Percentiles rank a stretch among this genome's conserved stretches.
Evolutionary conservation across 441 rosid species (phyloP).

Genomic region (Populus hybrid): DNA sequence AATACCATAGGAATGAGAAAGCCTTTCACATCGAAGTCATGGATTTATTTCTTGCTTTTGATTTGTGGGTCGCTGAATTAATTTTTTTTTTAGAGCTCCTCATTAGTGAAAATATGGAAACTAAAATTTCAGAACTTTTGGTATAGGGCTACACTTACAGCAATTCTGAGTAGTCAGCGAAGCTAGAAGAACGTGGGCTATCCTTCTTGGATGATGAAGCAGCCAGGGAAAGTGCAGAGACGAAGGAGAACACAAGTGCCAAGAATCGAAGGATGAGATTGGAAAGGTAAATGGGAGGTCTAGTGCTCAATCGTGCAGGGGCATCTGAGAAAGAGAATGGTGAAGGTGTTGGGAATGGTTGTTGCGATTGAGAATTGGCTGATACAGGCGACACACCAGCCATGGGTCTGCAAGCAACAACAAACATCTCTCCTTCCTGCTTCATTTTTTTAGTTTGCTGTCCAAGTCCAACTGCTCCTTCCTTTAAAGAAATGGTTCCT

Average conservation of each 20-base stretch:
- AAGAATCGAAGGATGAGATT: constrained; percentile 49
- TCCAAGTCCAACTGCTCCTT: constrained; percentile 21
- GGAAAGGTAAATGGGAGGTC: constrained; percentile 32
- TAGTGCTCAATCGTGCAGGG: constrained; percentile 29
- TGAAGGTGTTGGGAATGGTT: constrained; percentile 52
- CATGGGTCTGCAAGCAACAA: constrained; percentile 29
- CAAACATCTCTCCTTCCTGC: constrained; percentile 23
- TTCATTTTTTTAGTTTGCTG: constrained; percentile 22
- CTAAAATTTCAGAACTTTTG: background rate
- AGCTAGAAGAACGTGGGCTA: constrained; percentile 33
- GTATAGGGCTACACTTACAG: constrained; percentile 35
- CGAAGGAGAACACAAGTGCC: constrained; percentile 49
- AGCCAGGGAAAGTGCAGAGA: constrained; percentile 59
- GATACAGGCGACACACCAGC: constrained; percentile 31
- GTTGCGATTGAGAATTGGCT: constrained; percentile 24
- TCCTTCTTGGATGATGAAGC: constrained; percentile 28
- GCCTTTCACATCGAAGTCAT: too few species aligned
- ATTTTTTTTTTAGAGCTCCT: background rate
- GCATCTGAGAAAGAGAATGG: constrained; percentile 49
- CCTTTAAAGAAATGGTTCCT: constrained; percentile 5
- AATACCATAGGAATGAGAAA: background rate
- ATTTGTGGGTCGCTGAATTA: background rate
- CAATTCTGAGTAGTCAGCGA: constrained; percentile 48
- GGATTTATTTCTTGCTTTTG: background rate
- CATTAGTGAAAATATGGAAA: background rate